Percentiles rank a stretch among this genome's conserved stretches.
These are phyloP conservation scores for Tuber umbilicatum DNA, from an alignment of 495 filamentous ascomycete species.

Conservation along the genomic window DNA sequence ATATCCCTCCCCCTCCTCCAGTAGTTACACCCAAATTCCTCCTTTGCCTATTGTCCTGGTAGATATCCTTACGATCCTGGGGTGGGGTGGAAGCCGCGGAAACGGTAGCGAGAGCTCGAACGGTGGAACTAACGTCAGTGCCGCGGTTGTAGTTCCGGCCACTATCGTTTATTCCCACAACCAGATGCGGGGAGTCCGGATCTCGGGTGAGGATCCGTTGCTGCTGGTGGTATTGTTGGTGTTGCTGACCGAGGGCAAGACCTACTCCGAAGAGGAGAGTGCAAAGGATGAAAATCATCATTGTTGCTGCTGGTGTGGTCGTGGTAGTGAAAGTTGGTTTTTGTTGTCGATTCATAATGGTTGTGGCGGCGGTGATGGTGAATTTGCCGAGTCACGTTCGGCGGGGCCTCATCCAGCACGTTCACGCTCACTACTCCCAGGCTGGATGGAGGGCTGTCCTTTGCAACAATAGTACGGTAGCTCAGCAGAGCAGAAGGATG, in stretches of 20 bases:
- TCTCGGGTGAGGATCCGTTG: not conserved
- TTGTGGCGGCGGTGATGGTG: not conserved
- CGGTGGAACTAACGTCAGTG: not conserved
- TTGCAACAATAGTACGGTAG: not conserved
- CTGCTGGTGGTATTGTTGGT: not conserved
- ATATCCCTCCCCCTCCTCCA: not conserved
- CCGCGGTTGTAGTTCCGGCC: not conserved
- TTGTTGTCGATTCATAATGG: not conserved
- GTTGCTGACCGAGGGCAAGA: not conserved
- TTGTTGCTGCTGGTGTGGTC: not conserved
- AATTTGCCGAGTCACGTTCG: not conserved
- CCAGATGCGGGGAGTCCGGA: not conserved
- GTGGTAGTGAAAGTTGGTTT: not conserved
- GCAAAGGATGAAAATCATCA: not conserved
- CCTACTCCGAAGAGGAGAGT: not conserved
- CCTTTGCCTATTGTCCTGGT: not conserved
- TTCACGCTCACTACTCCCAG: not conserved
- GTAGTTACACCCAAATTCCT: not conserved
- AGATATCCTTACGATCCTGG: not conserved
- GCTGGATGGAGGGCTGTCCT: not conserved
- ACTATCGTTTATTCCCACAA: not conserved
- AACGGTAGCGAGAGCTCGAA: conserved; percentile 3
- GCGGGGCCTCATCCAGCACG: not conserved
- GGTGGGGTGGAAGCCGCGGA: not conserved
- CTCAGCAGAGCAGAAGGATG: not conserved